Evolutionary conservation across 2,329 filamentous ascomycete species (phyloP), one percentile per base, ranked within the genome.

Genomic region (Talaromyces amestolkiae): DNA sequence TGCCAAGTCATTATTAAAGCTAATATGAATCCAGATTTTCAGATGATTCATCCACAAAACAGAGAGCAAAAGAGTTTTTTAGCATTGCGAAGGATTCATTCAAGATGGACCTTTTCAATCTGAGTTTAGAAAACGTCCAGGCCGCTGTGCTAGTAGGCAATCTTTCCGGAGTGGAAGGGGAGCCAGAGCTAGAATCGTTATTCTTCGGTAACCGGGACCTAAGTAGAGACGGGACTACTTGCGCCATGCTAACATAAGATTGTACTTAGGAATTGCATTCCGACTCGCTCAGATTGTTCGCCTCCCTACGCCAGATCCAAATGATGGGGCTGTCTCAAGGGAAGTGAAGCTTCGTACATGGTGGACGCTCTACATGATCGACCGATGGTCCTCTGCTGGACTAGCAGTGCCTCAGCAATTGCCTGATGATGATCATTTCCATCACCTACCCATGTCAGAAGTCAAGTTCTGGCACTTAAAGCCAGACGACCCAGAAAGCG

Each of bases 291-390:
- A 49, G 2, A 49, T 49, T 6, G n/a, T 15, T 15, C 22, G 45
- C 24, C 45, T 49, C 19, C 45, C 22, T 24, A 49, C 45, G 22
- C 22, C 45, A 49, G 27, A 35, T 22, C 33, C 39, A 54, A 10
- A 58, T 11, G 61, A 64, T 58, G 43, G 51, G 17, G 19, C 53
- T 13, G 19, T 64, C 41, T 2, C 33, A 58, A 58, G 43, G 39
- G 61, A 64, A 58, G 27, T 64, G 17, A 64, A 63, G 35, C 33
- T 31, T 5, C 61, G 61, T 71, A 74, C 74, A 6, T 80, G 77
- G 76, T 80, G 78, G 78, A 73, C 76, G 1, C 68, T 80, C 1
- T 78, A 73, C 66, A 80, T 80, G 78, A 77, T 79, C 53, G 78
- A 80, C 61, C 72, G 76, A 19, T 80, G 78, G 78, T 77, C 73